Conservation (phyloP, 306 rosid genomes). For the Abrus pulchellus region DNA sequence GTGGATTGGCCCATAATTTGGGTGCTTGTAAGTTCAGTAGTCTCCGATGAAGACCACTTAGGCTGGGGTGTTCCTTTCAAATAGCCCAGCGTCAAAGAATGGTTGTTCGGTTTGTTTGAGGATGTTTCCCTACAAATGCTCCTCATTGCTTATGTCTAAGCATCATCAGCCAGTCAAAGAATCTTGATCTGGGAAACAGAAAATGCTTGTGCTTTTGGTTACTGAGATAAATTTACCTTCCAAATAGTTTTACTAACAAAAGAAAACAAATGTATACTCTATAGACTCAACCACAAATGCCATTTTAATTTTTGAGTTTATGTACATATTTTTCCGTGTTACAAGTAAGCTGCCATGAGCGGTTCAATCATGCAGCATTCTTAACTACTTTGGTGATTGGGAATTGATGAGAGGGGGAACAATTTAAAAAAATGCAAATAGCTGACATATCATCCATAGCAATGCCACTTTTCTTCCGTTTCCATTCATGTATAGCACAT, state of each 20-base stretch:
- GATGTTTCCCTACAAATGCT: no score
- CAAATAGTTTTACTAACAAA: neutral
- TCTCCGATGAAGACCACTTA: no score
- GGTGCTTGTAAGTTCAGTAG: no score
- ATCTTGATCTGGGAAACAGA: neutral
- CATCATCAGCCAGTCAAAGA: neutral
- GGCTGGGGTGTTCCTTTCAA: no score
- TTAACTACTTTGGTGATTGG: neutral
- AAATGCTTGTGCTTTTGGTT: neutral
- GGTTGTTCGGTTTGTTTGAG: no score
- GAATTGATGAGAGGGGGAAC: conserved; percentile 34
- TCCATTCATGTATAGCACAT: conserved; percentile 72
- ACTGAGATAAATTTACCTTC: neutral
- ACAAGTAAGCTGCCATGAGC: neutral
- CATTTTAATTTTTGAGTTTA: neutral
- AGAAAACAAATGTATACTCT: no score
- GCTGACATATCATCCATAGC: conserved; percentile 83
- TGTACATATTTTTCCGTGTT: neutral
- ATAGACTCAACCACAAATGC: neutral
- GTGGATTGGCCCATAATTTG: no score
- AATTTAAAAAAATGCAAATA: conserved; percentile 72
- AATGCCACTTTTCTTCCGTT: conserved; percentile 70
- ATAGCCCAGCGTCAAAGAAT: no score
- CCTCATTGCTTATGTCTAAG: neutral
- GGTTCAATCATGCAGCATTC: neutral